These are phyloP conservation scores for Candida freyschussii DNA, from an alignment of 1,139 yeast genomes.

Conservation along the genomic window DNA sequence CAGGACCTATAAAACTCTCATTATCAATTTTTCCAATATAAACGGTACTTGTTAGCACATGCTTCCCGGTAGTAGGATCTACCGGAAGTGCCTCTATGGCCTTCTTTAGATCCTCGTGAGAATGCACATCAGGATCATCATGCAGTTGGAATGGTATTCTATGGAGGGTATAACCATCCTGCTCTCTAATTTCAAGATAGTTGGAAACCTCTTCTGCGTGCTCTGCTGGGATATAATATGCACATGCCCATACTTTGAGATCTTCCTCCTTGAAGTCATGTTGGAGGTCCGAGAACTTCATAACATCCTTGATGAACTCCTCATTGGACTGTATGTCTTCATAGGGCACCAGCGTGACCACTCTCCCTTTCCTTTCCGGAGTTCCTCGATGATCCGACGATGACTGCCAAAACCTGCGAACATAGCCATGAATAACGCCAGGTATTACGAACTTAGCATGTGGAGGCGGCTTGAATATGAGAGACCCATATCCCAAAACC, in stretches of 20 bases:
- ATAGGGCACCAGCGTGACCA: constrained; percentile 68
- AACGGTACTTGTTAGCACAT: constrained; percentile 53
- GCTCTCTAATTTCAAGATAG: constrained; percentile 77
- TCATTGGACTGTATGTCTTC: constrained; percentile 42
- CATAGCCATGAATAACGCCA: constrained; percentile 72
- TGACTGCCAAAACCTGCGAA: constrained; percentile 88
- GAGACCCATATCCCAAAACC: constrained; percentile 90
- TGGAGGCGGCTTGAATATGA: constrained; percentile 90
- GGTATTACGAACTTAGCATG: constrained; percentile 56
- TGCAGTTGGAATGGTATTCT: constrained; percentile 57
- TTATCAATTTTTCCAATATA: constrained; percentile 83
- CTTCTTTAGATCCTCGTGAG: constrained; percentile 22
- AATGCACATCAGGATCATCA: constrained; percentile 25
- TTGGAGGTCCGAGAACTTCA: constrained; percentile 1
- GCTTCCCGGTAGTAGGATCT: constrained; percentile 34
- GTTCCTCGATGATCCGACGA: constrained; percentile 91
- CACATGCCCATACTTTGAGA: constrained; percentile 71
- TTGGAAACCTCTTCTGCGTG: constrained; percentile 56
- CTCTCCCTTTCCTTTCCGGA: constrained; percentile 79
- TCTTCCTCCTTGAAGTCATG: constrained; percentile 37
- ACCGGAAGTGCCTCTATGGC: constrained; percentile 28
- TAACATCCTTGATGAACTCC: constrained; percentile 43
- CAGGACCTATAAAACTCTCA: constrained; percentile 83
- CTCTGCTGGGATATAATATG: constrained; percentile 72
- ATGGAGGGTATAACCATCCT: constrained; percentile 79